Conservation (phyloP, 2,329 filamentous ascomycete genomes). For the Fusarium scirpi region DNA sequence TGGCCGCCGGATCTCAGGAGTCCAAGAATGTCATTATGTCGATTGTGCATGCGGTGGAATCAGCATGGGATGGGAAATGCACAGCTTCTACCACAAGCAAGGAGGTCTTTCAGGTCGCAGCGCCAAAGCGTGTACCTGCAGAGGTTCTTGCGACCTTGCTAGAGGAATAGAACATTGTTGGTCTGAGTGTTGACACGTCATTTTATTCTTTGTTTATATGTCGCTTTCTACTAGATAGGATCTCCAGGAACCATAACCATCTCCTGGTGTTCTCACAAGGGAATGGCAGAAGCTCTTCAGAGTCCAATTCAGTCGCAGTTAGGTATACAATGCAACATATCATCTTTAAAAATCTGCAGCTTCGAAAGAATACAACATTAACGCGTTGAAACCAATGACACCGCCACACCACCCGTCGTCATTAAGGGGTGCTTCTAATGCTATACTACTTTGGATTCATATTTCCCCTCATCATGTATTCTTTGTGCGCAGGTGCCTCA, state of each 20-base stretch:
- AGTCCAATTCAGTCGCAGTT: no score
- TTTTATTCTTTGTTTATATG: accelerated
- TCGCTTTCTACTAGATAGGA: no score
- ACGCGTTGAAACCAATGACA: accelerated
- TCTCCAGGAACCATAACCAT: no score
- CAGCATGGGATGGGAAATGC: neutral
- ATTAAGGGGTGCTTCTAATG: accelerated
- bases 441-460: accelerated
- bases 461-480: neutral
- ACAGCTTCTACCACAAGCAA: neutral
- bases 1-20: neutral
- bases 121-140: neutral
- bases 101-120: neutral
- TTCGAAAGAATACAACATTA: no score
- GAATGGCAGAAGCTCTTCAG: accelerated
- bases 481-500: neutral
- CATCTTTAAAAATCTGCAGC: accelerated
- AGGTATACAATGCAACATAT: no score
- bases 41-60: accelerated
- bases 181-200: accelerated
- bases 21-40: neutral
- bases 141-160: neutral
- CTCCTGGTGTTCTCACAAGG: no score
- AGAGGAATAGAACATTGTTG: accelerated
- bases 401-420: accelerated